phyloP scores from a whole-genome alignment of 2,329 filamentous ascomycete genomes.

The Hypomyces perniciosus region DNA sequence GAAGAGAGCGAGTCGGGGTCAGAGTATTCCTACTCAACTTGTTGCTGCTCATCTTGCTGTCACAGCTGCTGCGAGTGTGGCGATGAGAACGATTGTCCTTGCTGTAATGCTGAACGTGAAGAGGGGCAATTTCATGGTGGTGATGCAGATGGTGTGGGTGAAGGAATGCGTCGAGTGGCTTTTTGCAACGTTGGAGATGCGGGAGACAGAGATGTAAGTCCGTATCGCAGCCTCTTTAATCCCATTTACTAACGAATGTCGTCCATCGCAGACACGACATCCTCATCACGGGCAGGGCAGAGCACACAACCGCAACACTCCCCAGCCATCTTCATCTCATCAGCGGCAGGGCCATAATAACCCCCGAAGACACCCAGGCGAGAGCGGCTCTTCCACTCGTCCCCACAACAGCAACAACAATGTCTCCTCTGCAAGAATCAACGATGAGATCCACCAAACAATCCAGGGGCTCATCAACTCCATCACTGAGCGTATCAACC shows the following conservation, averaged over 20 bases:
- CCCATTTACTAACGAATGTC: too few relatives aligned
- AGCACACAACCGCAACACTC: too few relatives aligned
- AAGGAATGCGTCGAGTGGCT: not conserved
- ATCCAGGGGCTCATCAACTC: not conserved
- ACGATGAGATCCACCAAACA: not conserved
- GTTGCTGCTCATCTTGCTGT: slow-evolving; percentile 5
- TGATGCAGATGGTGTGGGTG: not conserved
- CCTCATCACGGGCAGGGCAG: too few relatives aligned
- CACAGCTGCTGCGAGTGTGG: slow-evolving; percentile 3
- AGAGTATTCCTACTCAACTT: slow-evolving; percentile 6
- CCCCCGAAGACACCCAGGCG: not conserved
- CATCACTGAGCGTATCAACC: not conserved
- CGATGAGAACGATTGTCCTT: not conserved
- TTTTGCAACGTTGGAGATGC: too few relatives aligned
- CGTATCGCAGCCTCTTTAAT: too few relatives aligned
- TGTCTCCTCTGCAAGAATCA: not conserved
- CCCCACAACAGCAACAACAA: not conserved
- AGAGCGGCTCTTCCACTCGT: not conserved
- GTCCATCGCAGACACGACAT: too few relatives aligned
- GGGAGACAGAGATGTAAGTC: too few relatives aligned
- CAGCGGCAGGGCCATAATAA: not conserved
- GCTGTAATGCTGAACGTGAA: not conserved
- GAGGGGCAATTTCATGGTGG: not conserved
- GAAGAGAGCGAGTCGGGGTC: slow-evolving; percentile 4
- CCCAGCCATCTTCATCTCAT: not conserved